Base-by-base conservation (phyloP, 768 basidiomycete species). In the Clitopilus hobsonii region DNA sequence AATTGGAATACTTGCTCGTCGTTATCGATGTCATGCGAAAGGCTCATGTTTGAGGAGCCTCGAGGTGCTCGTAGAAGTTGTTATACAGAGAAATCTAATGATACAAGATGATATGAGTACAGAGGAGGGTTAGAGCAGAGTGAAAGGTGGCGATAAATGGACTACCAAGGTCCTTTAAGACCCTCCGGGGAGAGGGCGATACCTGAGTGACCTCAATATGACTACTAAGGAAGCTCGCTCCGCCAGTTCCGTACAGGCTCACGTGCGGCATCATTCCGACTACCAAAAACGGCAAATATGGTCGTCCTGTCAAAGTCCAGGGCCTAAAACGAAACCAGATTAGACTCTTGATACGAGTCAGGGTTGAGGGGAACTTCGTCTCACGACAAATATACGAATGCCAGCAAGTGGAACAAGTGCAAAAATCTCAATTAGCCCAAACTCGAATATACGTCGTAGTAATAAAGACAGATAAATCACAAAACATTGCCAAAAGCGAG, bases 1-100 rank as follows among this genome's bases (percentile, higher is more conserved):
- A 81, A 80, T 54, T 75, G 72, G 64, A 81, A 80, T 64, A 84
- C 60, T 45, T 73, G 62, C 59, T 76, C 74, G 53, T 78, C 74
- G 74, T 78, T 79, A 81, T 84, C 80, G 78, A 72, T 74, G 64
- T 66, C 72, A 78, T 75, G 67, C 61, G 65, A 61, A 71, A 69
- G 70, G 66, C 64, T 65, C 66, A 67, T 65, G 58, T 45, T 45
- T 16, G 3, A 52, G 60, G 50, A 55, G 54, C 55, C 59, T 54
- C 30, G 49, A 38, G 54, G 51, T 45, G 51, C 22, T 29, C 26
- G 29, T 51, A 18, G 38, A 18, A 30, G 38, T 22, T 32, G 49
- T 45, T 54, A 41, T 49, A 55, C 45, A 49, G 51, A 23, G 45
- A 32, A 54, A 32, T 54, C 30, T 38, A 29, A 25, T 53, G 54